Evolutionary conservation across 2,329 filamentous ascomycete species (phyloP).

Genomic region (Ceratocystis harringtonii): DNA sequence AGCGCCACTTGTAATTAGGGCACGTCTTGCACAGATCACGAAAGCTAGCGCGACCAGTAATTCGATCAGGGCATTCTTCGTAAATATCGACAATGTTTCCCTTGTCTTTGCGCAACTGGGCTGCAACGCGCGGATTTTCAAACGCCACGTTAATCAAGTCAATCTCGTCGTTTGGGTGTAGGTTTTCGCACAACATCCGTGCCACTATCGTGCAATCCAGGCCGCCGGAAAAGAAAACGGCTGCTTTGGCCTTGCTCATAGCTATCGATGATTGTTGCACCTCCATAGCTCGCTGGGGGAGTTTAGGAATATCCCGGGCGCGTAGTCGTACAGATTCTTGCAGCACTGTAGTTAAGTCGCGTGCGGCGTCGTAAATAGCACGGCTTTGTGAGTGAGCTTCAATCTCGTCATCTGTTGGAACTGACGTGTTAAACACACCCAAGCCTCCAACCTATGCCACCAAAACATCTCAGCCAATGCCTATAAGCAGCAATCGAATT

Average conservation of each 20-base stretch:
- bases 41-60: conserved; percentile 69
- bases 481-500: neutral
- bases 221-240: conserved; percentile 83
- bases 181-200: conserved; percentile 59
- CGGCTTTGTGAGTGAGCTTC: neutral
- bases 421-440: conserved; percentile 35
- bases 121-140: conserved; percentile 69
- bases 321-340: conserved; percentile 42
- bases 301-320: conserved; percentile 48
- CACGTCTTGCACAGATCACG: conserved; percentile 58
- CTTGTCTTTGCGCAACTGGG: conserved; percentile 30
- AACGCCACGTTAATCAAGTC: conserved; percentile 95
- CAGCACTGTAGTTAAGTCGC: neutral
- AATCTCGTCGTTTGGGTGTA: conserved; percentile 53
- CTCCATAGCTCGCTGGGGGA: conserved; percentile 27
- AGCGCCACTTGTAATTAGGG: conserved; percentile 60
- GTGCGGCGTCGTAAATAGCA: neutral
- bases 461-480: conserved; percentile 18
- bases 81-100: conserved; percentile 36
- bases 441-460: conserved; percentile 37
- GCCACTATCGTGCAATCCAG: conserved; percentile 86
- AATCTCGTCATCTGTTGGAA: conserved; percentile 24
- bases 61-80: conserved; percentile 76
- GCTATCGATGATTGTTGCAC: conserved; percentile 19
- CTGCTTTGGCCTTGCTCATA: conserved; percentile 37